phyloP scores from a whole-genome alignment of 1,284 basidiomycete species.

The Neonothopanus nambi region DNA sequence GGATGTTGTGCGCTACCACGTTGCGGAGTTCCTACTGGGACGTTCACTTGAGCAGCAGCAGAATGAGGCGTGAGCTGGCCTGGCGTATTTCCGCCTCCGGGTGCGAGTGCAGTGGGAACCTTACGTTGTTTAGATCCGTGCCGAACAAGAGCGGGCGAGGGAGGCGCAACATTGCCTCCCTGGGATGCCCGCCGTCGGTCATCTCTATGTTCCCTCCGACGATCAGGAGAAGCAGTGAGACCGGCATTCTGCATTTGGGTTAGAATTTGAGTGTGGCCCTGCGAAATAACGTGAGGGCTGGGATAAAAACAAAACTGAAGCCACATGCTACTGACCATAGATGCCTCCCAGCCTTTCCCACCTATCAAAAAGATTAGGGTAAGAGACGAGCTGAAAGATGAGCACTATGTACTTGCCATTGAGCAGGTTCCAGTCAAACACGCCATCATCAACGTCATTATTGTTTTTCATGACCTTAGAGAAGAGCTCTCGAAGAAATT shows the following conservation, averaged over 20 bases:
- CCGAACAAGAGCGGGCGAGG: conserved; percentile 74
- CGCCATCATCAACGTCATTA: conserved; percentile 84
- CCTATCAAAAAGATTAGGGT: conserved; percentile 38
- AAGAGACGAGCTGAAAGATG: conserved; percentile 4
- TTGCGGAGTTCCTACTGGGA: conserved; percentile 59
- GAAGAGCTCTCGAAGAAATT: conserved; percentile 91
- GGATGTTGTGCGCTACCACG: conserved; percentile 56
- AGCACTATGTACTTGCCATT: conserved; percentile 48
- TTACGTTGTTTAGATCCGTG: conserved; percentile 69
- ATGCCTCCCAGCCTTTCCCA: conserved; percentile 94
- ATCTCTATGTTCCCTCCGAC: conserved; percentile 54
- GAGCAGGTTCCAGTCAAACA: conserved; percentile 90
- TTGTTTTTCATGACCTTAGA: conserved; percentile 89
- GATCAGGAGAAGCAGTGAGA: conserved; percentile 47
- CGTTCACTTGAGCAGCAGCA: conserved; percentile 71
- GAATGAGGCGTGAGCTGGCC: conserved; percentile 67
- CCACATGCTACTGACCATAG: conserved; percentile 53
- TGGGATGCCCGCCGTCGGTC: conserved; percentile 63
- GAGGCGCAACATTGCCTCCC: conserved; percentile 58
- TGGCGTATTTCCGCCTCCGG: conserved; percentile 43
- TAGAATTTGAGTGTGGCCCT: conserved; percentile 62
- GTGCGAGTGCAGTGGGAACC: conserved; percentile 53
- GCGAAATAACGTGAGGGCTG: conserved; percentile 16
- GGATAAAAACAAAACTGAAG: conserved; percentile 4
- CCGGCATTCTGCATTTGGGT: conserved; percentile 60